A percentile compares a stretch with the other conserved stretches of the same genome.
These are phyloP conservation scores for Colletotrichum agaves DNA, from an alignment of 2,329 filamentous ascomycete species.

Conservation along the genomic window DNA sequence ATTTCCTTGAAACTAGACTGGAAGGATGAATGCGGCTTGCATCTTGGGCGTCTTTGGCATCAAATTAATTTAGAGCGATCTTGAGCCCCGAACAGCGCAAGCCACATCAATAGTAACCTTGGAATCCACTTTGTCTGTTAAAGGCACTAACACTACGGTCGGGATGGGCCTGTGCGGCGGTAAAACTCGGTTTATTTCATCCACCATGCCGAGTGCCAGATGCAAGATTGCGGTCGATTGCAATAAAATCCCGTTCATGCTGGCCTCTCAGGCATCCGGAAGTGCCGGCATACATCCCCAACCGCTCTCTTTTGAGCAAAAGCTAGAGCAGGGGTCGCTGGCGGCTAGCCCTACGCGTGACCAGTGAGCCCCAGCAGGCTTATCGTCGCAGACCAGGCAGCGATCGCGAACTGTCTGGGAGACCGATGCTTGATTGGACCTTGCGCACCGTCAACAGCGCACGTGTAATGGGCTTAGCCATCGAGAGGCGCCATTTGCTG, in stretches of 20 bases:
- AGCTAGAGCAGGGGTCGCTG: constrained; percentile 6
- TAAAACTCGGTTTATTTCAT: neutral
- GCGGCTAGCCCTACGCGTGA: constrained; percentile 1
- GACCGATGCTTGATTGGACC: constrained; percentile 2
- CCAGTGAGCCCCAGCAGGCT: neutral
- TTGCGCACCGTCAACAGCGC: neutral
- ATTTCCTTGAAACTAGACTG: too few species aligned
- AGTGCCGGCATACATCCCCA: neutral
- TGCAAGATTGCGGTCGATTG: neutral
- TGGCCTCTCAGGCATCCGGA: neutral
- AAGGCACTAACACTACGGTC: neutral
- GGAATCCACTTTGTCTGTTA: neutral
- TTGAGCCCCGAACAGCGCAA: too few species aligned
- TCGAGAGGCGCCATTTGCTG: neutral
- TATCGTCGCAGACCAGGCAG: neutral
- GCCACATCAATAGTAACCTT: too few species aligned
- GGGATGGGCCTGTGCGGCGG: constrained; percentile 1
- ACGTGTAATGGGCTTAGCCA: constrained; percentile 14
- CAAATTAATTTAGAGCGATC: too few species aligned
- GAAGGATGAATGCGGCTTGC: too few species aligned
- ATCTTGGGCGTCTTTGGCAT: too few species aligned
- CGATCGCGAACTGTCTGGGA: neutral
- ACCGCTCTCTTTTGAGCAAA: neutral
- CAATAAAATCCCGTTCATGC: neutral
- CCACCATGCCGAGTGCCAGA: neutral